Evolutionary conservation across 345 rosid genomes (phyloP).

Genomic region (Eucalyptus urophylla): DNA sequence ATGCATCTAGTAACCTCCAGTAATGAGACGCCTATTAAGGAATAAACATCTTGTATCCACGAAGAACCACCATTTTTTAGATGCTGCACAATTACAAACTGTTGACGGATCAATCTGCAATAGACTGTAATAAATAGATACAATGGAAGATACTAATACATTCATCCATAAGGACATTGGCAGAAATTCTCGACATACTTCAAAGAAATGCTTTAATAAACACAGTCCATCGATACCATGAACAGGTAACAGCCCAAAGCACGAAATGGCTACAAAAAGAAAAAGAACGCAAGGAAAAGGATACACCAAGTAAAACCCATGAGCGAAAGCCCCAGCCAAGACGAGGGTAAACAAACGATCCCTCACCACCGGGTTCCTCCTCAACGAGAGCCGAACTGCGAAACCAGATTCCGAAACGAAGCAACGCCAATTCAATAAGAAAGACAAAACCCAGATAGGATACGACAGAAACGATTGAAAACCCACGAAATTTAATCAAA

Average conservation of each 20-base stretch:
- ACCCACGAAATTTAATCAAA: background rate
- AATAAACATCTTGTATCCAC: background rate
- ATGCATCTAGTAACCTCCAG: background rate
- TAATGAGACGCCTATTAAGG: background rate
- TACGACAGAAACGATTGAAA: background rate
- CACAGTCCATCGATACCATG: background rate
- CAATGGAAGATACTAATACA: background rate
- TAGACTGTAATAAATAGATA: background rate
- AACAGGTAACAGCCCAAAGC: background rate
- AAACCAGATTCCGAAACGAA: background rate
- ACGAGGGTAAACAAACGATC: conserved; percentile 75
- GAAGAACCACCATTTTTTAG: background rate
- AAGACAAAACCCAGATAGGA: background rate
- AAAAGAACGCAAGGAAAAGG: conserved; percentile 22
- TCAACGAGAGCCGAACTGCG: conserved; percentile 57
- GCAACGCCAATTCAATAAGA: background rate
- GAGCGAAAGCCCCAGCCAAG: conserved; percentile 81
- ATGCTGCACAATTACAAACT: background rate
- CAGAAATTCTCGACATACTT: background rate
- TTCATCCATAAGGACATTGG: background rate
- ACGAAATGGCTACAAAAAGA: background rate
- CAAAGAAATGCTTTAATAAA: background rate
- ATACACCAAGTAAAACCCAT: conserved; percentile 93
- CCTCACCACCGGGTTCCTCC: conserved; percentile 70
- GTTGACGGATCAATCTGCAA: background rate